phyloP scores from a whole-genome alignment of 805 yeast genomes.

The Myxozyma neotropica region DNA sequence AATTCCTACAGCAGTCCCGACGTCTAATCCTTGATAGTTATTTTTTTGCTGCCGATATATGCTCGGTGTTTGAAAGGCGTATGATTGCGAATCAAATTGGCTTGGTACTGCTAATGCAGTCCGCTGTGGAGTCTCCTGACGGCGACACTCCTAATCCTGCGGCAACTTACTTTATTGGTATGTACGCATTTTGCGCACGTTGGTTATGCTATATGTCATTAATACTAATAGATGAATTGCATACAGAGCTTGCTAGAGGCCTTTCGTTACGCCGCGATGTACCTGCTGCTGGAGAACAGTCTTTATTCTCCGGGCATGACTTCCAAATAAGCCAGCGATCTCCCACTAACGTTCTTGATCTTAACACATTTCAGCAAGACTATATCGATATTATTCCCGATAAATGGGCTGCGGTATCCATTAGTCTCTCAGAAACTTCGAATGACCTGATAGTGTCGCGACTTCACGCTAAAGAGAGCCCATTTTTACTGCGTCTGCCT shows the following conservation, averaged over 20 bases:
- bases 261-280: conserved; percentile 15
- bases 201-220: background rate
- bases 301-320: background rate
- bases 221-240: background rate
- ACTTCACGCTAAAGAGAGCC: conserved; percentile 44
- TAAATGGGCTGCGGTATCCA: conserved; percentile 60
- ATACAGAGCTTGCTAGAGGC: conserved; percentile 20
- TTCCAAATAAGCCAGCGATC: conserved; percentile 11
- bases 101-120: conserved; percentile 18
- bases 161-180: conserved; percentile 23
- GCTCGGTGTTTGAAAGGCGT: conserved; percentile 17
- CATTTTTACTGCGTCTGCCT: conserved; percentile 61
- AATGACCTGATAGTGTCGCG: conserved; percentile 62
- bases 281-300: conserved; percentile 6
- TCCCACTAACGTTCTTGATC: conserved; percentile 22
- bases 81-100: conserved; percentile 11
- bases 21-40: conserved; percentile 15
- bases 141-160: conserved; percentile 10
- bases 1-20: conserved; percentile 10
- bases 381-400: conserved; percentile 45
- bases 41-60: conserved; percentile 2
- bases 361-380: conserved; percentile 27
- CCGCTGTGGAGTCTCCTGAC: conserved; percentile 20
- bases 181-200: background rate
- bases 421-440: conserved; percentile 61